Base-by-base conservation (phyloP, 2,329 filamentous ascomycete genomes). In the Aphanocladium album region DNA sequence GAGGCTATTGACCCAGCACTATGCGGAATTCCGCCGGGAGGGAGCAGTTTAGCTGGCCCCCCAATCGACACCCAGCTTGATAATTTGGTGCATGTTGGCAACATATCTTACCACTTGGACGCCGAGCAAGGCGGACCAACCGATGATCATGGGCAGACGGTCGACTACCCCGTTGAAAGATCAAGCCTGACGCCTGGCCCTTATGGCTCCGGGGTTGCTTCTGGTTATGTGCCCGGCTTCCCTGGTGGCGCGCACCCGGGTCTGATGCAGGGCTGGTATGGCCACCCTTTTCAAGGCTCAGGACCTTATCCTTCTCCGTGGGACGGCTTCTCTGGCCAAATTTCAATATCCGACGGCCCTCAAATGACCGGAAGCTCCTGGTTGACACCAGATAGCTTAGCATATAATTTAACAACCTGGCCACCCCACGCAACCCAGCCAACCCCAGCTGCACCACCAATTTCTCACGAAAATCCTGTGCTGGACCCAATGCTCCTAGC, bases 261-360 rank as follows among this genome's bases (percentile, higher is more conserved):
- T 19, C 21, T 45, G 7, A 23, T 27, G 37, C 57, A 52, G 41
- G 27, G 27, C 41, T 59, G 57, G 47, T 59, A 59, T 46, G 47
- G 57, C n/a, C 33, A 59, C 19, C 47, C 57, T 17, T 53, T 52
- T 11, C 57, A 37, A 33, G 39, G n/a, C 17, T n/a, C 39, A 5
- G 47, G 47, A 2, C 17, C 57, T 7, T 46, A 25, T 53, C 19
- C 37, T 14, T 46, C 39, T 5, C 57, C 39, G 12, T 59, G 57
- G 57, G 57, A 53, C 11, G 49, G 49, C 25, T 45, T 43, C 16
- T 7, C 47, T 6, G 57, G 37, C 25, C 47, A 47, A n/a, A 19
- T 37, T 9, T 16, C 47, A 6, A 14, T 45, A 16, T 27, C 39
- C 0, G n/a, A 47, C 14, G 49, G 25, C 7, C 7, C 25, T 50